Conservation (phyloP, 2,329 filamentous ascomycete species). For the Waltergamsia citrina region DNA sequence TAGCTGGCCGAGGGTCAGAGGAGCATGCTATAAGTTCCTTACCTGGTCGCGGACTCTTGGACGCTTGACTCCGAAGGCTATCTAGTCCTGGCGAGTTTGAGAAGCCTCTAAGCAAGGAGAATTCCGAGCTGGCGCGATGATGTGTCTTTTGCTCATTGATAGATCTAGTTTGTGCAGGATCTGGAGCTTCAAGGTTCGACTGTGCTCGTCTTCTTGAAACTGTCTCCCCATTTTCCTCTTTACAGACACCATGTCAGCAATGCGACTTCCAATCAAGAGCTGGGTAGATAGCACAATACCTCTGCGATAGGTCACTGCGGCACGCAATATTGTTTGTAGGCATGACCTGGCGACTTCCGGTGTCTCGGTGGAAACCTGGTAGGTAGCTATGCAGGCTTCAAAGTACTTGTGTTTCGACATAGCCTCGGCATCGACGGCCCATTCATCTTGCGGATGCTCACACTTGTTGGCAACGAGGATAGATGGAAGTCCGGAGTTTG, state of each 20-base stretch:
- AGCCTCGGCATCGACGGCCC: constrained; percentile 60
- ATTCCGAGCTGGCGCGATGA: constrained; percentile 63
- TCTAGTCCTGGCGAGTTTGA: constrained; percentile 35
- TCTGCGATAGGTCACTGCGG: constrained; percentile 56
- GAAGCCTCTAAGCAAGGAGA: constrained; percentile 48
- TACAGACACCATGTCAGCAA: not conserved
- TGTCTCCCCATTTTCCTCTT: constrained; percentile 32
- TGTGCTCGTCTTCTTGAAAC: constrained; percentile 45
- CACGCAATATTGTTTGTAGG: constrained; percentile 65
- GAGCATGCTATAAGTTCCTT: constrained; percentile 6
- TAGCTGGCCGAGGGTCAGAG: no score
- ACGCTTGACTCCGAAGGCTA: constrained; percentile 16
- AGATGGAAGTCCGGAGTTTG: constrained; percentile 63
- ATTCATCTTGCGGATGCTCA: constrained; percentile 62
- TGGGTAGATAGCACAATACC: constrained; percentile 48
- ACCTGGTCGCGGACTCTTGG: constrained; percentile 21
- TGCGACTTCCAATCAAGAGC: not conserved
- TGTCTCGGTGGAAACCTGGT: constrained; percentile 61
- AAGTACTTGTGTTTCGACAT: constrained; percentile 55
- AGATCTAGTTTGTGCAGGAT: constrained; percentile 39
- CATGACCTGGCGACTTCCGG: constrained; percentile 67
- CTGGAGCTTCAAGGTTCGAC: constrained; percentile 51
- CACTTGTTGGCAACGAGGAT: constrained; percentile 86
- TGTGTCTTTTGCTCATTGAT: constrained; percentile 55
- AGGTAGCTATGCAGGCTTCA: constrained; percentile 60